Conservation (phyloP, 2,329 filamentous ascomycete genomes). For the Colletotrichum limetticola region DNA sequence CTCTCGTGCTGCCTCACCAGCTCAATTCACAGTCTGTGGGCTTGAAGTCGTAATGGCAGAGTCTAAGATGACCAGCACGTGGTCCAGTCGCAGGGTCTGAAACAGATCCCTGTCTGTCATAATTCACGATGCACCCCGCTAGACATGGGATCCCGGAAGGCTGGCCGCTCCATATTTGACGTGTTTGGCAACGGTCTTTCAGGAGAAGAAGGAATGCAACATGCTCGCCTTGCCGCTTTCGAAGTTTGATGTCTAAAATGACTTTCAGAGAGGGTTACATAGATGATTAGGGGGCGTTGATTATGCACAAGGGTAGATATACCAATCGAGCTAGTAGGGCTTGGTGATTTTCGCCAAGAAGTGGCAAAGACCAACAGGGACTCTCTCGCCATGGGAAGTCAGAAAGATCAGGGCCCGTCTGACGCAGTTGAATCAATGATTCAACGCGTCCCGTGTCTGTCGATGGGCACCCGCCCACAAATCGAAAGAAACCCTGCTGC, state of each 20-base stretch:
- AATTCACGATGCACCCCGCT: conserved; percentile 6
- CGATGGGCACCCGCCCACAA: background rate
- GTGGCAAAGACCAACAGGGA: background rate
- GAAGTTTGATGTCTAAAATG: background rate
- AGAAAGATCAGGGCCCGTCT: background rate
- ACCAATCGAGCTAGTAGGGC: background rate
- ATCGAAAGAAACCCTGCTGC: conserved; percentile 8
- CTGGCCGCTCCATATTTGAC: background rate
- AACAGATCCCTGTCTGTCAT: background rate
- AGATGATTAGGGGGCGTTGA: background rate
- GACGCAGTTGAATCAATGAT: background rate
- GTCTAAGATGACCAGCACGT: background rate
- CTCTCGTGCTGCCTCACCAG: background rate
- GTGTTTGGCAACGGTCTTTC: background rate
- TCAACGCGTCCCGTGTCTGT: background rate
- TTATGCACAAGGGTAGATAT: background rate
- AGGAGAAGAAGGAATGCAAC: background rate
- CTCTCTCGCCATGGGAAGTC: too few relatives aligned
- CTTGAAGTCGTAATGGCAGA: background rate
- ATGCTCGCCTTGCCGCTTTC: background rate
- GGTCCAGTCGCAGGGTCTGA: conserved; percentile 2
- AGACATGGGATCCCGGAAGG: background rate
- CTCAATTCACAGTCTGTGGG: background rate
- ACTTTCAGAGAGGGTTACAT: background rate
- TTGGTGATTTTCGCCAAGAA: conserved; percentile 2